Base-by-base conservation (phyloP, 2,329 filamentous ascomycete genomes). In the Pezicula rhizophila region DNA sequence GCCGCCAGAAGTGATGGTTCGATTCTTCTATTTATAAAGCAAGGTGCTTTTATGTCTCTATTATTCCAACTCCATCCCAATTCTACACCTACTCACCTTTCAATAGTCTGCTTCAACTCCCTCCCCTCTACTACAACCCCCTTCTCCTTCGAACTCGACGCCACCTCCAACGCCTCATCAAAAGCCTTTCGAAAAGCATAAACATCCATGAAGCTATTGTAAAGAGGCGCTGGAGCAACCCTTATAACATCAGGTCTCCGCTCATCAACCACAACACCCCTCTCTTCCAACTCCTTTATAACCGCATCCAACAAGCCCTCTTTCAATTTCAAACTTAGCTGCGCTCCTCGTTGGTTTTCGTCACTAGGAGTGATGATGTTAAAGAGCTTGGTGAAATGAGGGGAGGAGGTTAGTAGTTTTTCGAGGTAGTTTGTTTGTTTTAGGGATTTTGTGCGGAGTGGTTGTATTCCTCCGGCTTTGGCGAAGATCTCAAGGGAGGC, bases 171-270 rank as follows among this genome's bases (percentile, higher is more conserved):
- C 26, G 62, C 65, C 46, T 67, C 57, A 25, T 64, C 65, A 47
- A 77, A 70, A 12, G 62, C 69, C 39, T 65, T 56, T 4, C 69
- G 74, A 61, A 88, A 88, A 14, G 69, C 64, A 70, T 69, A 82
- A 50, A 80, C 79, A 67, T 91, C 87, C 31, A 66, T 65, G 62
- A 82, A 89, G 0, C 74, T 79, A 61, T 90, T 91, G 67, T 90
- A 92, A 50, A 91, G 61, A 15, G 87, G 86, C 18, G 83, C 80
- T 1, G 87, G 87, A 11, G 87, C 85, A 4, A 90, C 81, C 14
- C 87, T 72, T 37, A 92, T 76, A 11, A 91, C 87, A 65, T 90
- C 80, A 4, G 87, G 87, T 60, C 80, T 80, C 51, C 87, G 71
- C 70, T 90, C 85, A 62, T 92, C 87, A 33, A 89, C 76, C 2